phyloP scores from a whole-genome alignment of 1,139 yeast genomes.

The Petasospora fabianii region DNA sequence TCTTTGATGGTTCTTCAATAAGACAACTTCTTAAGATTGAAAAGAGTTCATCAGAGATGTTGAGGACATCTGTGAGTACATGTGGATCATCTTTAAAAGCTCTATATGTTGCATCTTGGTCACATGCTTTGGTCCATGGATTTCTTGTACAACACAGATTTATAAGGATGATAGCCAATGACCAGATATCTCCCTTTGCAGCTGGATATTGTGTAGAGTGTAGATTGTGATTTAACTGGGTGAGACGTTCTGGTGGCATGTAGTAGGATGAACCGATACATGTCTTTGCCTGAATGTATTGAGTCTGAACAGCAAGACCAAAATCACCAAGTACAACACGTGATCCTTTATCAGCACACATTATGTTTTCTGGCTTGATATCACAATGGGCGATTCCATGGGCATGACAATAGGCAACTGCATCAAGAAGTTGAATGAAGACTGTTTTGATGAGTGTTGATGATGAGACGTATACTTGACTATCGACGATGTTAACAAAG shows the following conservation, averaged over 20 bases:
- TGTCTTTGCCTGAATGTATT: slow-evolving; percentile 60
- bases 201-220: slow-evolving; percentile 44
- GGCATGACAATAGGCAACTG: slow-evolving; percentile 64
- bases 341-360: slow-evolving; percentile 61
- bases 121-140: slow-evolving; percentile 86
- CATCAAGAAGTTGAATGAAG: slow-evolving; percentile 73
- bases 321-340: slow-evolving; percentile 73
- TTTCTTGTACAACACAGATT: slow-evolving; percentile 81
- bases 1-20: slow-evolving; percentile 57
- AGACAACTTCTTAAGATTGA: slow-evolving; percentile 52
- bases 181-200: slow-evolving; percentile 82
- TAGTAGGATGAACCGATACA: slow-evolving; percentile 87
- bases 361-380: slow-evolving; percentile 83
- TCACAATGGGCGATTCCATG: slow-evolving; percentile 80
- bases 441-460: slow-evolving; percentile 62
- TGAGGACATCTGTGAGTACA: slow-evolving; percentile 35
- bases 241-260: slow-evolving; percentile 88
- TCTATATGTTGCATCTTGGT: slow-evolving; percentile 51
- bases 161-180: slow-evolving; percentile 75
- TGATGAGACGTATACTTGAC: slow-evolving; percentile 46
- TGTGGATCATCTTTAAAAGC: slow-evolving; percentile 42
- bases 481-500: slow-evolving; percentile 74
- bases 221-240: slow-evolving; percentile 35
- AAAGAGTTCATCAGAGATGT: slow-evolving; percentile 61
- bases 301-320: slow-evolving; percentile 70